phyloP scores from a whole-genome alignment of 345 rosid species.

The Salix exigua region DNA sequence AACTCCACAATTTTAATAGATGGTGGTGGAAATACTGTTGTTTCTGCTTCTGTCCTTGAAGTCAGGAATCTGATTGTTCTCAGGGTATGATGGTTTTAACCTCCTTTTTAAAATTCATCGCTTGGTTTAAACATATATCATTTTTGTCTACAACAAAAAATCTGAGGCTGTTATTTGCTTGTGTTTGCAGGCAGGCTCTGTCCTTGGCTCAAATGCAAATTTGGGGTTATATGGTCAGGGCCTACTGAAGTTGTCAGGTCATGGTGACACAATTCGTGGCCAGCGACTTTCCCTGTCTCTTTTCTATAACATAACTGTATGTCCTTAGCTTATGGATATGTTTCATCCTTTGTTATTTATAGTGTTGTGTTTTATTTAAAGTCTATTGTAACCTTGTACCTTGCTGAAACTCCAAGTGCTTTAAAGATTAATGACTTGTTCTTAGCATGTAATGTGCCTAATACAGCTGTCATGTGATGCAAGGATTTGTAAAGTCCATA shows the following conservation, averaged over 20 bases:
- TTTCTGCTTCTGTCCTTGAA: slow-evolving; percentile 87
- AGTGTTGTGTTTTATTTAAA: slow-evolving; percentile 1
- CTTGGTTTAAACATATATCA: not conserved
- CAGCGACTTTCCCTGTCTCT: slow-evolving; percentile 90
- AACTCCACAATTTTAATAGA: slow-evolving; percentile 88
- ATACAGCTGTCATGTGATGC: not conserved
- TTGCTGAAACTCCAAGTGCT: not conserved
- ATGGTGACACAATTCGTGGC: slow-evolving; percentile 87
- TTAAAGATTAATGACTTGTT: not conserved
- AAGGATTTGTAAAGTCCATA: not conserved
- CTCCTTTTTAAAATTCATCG: not conserved
- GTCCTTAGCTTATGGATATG: slow-evolving; percentile 20
- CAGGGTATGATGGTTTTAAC: slow-evolving; percentile 51
- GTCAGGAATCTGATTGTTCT: slow-evolving; percentile 94
- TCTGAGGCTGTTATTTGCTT: slow-evolving; percentile 13
- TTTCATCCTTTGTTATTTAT: slow-evolving; percentile 5
- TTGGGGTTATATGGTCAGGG: slow-evolving; percentile 96
- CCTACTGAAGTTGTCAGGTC: slow-evolving; percentile 67
- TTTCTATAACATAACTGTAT: slow-evolving; percentile 93
- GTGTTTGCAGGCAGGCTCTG: slow-evolving; percentile 67
- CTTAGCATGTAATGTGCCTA: not conserved
- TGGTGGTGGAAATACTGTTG: slow-evolving; percentile 87
- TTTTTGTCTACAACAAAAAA: slow-evolving; percentile 10
- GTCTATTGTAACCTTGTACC: not conserved
- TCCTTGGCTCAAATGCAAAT: slow-evolving; percentile 80